Conservation (phyloP, 306 rosid species). For the Prunus mume region DNA sequence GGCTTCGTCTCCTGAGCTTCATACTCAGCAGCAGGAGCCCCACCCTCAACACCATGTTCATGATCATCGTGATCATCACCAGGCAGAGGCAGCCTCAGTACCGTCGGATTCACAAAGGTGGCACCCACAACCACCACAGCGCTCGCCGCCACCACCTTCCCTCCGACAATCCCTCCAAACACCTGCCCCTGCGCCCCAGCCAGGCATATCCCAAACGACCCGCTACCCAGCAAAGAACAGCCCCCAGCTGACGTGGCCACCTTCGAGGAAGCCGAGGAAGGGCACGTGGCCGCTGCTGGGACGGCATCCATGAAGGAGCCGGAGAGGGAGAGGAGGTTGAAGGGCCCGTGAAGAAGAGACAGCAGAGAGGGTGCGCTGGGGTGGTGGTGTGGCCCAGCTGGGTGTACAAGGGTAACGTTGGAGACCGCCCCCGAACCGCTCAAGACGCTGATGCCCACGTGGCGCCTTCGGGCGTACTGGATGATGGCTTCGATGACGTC, state of each 20-base stretch:
- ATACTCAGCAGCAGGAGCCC: not conserved
- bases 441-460: slow-evolving; percentile 28
- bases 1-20: slow-evolving; percentile 10
- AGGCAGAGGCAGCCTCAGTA: slow-evolving; percentile 15
- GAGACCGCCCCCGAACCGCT: slow-evolving; percentile 46
- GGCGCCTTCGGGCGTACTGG: slow-evolving; percentile 25
- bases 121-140: slow-evolving; percentile 34
- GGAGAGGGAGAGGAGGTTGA: slow-evolving; percentile 1
- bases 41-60: not conserved
- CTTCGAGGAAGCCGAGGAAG: not conserved
- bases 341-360: slow-evolving; percentile 28
- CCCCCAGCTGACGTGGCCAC: not conserved
- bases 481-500: slow-evolving; percentile 45
- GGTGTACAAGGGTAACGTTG: slow-evolving; percentile 30
- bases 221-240: not conserved
- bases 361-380: slow-evolving; percentile 16
- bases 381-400: slow-evolving; percentile 9
- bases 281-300: not conserved
- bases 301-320: not conserved
- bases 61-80: not conserved
- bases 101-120: slow-evolving; percentile 24
- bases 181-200: slow-evolving; percentile 41
- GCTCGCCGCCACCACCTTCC: slow-evolving; percentile 39
- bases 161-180: slow-evolving; percentile 59
- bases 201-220: slow-evolving; percentile 39